A percentile compares a stretch with the other conserved stretches of the same genome.
phyloP scores from a whole-genome alignment of 108 stramenopile genomes.

The Skeletonema marinoi region DNA sequence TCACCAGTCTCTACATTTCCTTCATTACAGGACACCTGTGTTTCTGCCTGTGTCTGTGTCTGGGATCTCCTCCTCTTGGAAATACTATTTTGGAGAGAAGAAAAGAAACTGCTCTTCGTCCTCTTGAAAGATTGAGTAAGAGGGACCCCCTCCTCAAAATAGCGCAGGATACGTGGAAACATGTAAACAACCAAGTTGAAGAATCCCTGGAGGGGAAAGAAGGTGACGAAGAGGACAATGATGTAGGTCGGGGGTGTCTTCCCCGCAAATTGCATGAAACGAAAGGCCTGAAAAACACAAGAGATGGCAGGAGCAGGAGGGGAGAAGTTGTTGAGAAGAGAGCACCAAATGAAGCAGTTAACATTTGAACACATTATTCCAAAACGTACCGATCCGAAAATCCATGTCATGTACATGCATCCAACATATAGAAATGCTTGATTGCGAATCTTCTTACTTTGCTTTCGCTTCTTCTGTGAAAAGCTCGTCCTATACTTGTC shows the following conservation, averaged over 20 bases:
- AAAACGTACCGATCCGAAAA: constrained; percentile 9
- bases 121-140: not conserved
- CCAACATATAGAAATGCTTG: too few relatives aligned
- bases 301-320: not conserved
- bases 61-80: not conserved
- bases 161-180: constrained; percentile 1
- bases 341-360: not conserved
- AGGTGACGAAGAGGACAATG: constrained; percentile 17
- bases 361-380: not conserved
- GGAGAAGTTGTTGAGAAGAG: not conserved
- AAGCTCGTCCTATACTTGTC: too few relatives aligned
- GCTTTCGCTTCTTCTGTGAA: too few relatives aligned
- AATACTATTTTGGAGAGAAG: not conserved
- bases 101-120: not conserved
- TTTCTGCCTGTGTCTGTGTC: too few relatives aligned
- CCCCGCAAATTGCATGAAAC: constrained; percentile 16
- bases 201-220: constrained; percentile 31
- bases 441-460: too few relatives aligned
- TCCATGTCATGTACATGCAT: constrained; percentile 12
- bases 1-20: not conserved
- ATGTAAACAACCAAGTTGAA: constrained; percentile 23
- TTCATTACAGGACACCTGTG: not conserved
- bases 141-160: not conserved
- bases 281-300: not conserved
- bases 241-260: not conserved